Conservation (phyloP, 306 rosid genomes). For the Inga oerstediana region DNA sequence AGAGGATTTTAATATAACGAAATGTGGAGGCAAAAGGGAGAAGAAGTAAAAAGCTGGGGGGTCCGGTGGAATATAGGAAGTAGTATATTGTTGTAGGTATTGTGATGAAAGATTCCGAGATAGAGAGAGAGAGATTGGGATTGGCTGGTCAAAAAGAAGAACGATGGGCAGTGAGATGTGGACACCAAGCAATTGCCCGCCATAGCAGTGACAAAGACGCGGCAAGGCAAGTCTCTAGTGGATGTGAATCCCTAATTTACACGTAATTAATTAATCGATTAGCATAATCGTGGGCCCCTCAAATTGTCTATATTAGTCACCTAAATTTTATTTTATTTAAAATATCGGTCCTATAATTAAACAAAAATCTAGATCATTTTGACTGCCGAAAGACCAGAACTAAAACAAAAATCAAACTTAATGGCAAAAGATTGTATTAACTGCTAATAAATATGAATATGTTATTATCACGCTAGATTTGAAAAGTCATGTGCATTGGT, state of each 20-base stretch:
- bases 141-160: conserved; percentile 26
- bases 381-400: no score
- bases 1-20: conserved; percentile 24
- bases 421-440: no score
- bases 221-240: not conserved
- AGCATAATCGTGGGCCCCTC: no score
- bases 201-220: not conserved
- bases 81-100: not conserved
- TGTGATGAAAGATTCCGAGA: not conserved
- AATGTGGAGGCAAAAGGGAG: conserved; percentile 25
- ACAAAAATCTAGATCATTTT: no score
- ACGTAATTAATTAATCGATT: not conserved
- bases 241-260: not conserved
- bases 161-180: not conserved
- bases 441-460: no score
- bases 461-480: no score
- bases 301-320: no score
- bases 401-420: no score
- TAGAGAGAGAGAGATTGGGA: not conserved
- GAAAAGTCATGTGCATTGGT: not conserved
- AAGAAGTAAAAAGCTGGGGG: not conserved
- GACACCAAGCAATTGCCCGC: conserved; percentile 18
- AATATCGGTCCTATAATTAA: no score
- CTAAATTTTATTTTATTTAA: no score
- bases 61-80: conserved; percentile 15